Evolutionary conservation across 495 filamentous ascomycete species (phyloP), one percentile per base, ranked within the genome.

Genomic region (Hyaloscypha hepaticicola): DNA sequence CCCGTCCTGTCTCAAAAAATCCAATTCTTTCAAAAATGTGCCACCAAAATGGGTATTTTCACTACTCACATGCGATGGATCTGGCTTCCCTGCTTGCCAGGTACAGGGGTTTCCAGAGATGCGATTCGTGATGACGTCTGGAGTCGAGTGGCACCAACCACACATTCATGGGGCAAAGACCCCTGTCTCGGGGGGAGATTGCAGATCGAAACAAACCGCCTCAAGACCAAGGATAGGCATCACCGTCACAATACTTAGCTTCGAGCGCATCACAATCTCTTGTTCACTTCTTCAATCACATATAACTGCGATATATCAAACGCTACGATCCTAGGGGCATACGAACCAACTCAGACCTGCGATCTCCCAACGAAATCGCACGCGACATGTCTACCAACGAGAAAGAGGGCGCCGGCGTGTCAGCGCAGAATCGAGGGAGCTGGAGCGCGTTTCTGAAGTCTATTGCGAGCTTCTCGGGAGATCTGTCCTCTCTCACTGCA

Each of bases 391-490:
- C 61, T 52, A 22, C 69, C 1, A 68, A 28, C 29, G 70, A 72
- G 60, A 64, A 70, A 63, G 70, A 72, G 60, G 70, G 63, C 9
- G 68, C 33, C 16, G 70, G 64, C n/a, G 60, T 72, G 1, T 67
- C 70, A 26, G 64, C 68, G 53, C 66, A 68, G 60, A 70, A 73
- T 41, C 66, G 57, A 55, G 68, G 69, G 25, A 63, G 66, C n/a
- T 73, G 71, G 71, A 69, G 52, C 24, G 69, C 69, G 8, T 73
- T 73, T 33, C 51, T 73, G n/a, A 73, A 73, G 58, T 96, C 93
- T 27, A 94, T 99, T 72, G 91, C 95, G 22, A 96, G 91, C 12
- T 99, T 98, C 81, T 96, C 91, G 75, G 96, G 95, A 66, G 96
- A 99, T 72, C 85, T 99, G 48, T 91, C 94, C 9, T 93, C 92